A percentile compares a stretch with the other conserved stretches of the same genome.
phyloP scores from a whole-genome alignment of 2,329 filamentous ascomycete genomes.

The Colletotrichum kahawae region DNA sequence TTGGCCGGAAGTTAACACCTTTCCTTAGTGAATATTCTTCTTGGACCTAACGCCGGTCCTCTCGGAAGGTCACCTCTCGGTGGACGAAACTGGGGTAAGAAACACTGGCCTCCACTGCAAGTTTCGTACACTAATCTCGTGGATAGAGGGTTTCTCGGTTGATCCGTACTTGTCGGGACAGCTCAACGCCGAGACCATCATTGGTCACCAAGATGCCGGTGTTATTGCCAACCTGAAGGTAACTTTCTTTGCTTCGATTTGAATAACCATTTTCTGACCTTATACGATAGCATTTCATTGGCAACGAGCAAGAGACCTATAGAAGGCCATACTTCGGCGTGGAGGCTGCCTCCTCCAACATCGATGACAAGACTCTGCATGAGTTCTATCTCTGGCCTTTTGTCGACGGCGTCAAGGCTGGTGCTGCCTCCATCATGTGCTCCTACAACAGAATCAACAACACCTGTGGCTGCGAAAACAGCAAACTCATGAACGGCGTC shows the following conservation, averaged over 20 bases:
- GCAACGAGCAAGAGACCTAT: constrained; percentile 77
- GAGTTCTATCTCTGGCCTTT: constrained; percentile 75
- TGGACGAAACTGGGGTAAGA: constrained; percentile 36
- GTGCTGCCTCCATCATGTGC: constrained; percentile 63
- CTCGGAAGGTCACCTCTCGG: constrained; percentile 33
- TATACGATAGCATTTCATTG: constrained; percentile 65
- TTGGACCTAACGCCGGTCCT: constrained; percentile 38
- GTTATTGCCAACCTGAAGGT: constrained; percentile 69
- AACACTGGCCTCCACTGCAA: neutral
- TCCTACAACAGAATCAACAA: constrained; percentile 76
- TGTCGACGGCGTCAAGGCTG: constrained; percentile 68
- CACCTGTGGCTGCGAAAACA: constrained; percentile 74
- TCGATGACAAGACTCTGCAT: constrained; percentile 66
- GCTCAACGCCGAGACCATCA: constrained; percentile 56
- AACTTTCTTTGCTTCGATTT: too few relatives aligned
- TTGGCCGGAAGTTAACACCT: neutral
- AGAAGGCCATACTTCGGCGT: constrained; percentile 56
- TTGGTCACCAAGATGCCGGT: constrained; percentile 38
- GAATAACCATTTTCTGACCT: neutral
- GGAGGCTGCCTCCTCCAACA: constrained; percentile 59
- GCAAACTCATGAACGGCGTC: constrained; percentile 68
- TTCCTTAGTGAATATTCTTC: constrained; percentile 31
- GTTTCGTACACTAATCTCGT: neutral
- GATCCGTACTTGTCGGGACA: constrained; percentile 64
- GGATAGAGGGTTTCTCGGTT: constrained; percentile 37